These are phyloP conservation scores for Scheffersomyces ergatensis DNA, from an alignment of 805 yeast genomes.

Conservation along the genomic window DNA sequence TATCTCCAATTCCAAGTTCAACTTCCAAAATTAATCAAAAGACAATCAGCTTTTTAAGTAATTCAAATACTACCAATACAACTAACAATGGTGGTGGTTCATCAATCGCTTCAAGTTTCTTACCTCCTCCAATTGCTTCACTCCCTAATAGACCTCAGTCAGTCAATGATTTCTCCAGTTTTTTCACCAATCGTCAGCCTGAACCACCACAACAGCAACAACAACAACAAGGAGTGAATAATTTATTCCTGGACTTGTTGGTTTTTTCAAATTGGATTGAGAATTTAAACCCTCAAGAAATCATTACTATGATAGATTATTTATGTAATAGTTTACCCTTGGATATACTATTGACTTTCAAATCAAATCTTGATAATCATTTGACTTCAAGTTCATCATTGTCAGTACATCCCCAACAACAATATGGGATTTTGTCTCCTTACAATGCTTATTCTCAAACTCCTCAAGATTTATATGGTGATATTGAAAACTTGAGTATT, in stretches of 20 bases:
- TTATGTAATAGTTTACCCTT: conserved; percentile 49
- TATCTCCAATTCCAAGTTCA: conserved; percentile 13
- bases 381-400: conserved; percentile 14
- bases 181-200: conserved; percentile 7
- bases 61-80: not conserved
- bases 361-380: conserved; percentile 43
- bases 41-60: not conserved
- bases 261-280: conserved; percentile 51
- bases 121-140: conserved; percentile 21
- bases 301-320: conserved; percentile 52
- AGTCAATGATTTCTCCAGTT: conserved; percentile 36
- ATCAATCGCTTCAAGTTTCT: conserved; percentile 14
- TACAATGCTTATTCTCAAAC: conserved; percentile 1
- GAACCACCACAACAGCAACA: conserved; percentile 11
- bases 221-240: conserved; percentile 7
- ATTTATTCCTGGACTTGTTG: conserved; percentile 50
- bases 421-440: conserved; percentile 1
- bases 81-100: conserved; percentile 1
- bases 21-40: not conserved
- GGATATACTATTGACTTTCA: conserved; percentile 50
- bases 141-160: conserved; percentile 41
- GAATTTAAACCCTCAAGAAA: conserved; percentile 49
- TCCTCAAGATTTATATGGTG: conserved; percentile 11
- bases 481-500: conserved; percentile 12
- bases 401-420: not conserved